Evolutionary conservation across 305 asterid genomes (phyloP).

Genomic region (Fraxinus sp.): DNA sequence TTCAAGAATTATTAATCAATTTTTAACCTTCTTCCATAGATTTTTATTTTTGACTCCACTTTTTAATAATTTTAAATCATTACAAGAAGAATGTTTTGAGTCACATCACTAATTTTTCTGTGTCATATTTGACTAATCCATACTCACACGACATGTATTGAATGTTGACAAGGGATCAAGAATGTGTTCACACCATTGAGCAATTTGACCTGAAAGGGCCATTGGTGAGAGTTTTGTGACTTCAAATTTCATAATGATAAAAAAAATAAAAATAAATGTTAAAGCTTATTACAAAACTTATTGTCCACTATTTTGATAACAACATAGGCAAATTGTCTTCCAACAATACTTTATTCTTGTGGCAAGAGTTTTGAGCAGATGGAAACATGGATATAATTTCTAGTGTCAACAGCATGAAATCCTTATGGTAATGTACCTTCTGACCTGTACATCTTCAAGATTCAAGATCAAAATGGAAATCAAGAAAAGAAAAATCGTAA

Average conservation of each 20-base stretch:
- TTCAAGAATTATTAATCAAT: background rate
- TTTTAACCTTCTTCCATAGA: background rate
- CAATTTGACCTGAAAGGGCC: background rate
- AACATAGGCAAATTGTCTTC: conserved; percentile 4
- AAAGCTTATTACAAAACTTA: background rate
- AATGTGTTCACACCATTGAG: background rate
- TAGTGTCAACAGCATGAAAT: background rate
- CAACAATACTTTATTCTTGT: conserved; percentile 6
- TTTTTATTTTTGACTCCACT: background rate
- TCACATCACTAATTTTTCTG: background rate
- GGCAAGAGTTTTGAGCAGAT: background rate
- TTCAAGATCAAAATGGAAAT: background rate
- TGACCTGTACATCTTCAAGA: conserved; percentile 21
- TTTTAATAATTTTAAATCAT: background rate
- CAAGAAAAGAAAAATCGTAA: background rate
- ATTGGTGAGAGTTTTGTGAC: background rate
- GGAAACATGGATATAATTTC: background rate
- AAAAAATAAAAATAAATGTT: background rate
- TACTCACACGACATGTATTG: background rate
- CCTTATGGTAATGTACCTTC: conserved; percentile 6
- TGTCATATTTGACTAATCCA: background rate
- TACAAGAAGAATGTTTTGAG: background rate
- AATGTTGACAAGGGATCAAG: background rate
- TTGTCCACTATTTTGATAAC: conserved; percentile 6
- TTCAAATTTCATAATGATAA: background rate